Evolutionary conservation across 2,329 filamentous ascomycete species (phyloP), one percentile per base, ranked within the genome.

Genomic region (Orbilia oligospora): DNA sequence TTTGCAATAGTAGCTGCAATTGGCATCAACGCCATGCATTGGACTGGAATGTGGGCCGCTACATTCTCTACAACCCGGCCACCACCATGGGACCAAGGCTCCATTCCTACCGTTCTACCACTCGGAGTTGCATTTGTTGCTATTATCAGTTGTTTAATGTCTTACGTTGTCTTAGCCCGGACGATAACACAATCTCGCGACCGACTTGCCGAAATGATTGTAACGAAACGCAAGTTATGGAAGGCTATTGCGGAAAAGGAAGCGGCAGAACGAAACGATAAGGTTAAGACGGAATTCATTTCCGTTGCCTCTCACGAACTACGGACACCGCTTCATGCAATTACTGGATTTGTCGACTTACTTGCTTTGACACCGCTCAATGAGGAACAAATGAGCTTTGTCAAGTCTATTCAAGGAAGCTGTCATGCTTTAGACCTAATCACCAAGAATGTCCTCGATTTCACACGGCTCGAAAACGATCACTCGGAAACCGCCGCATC

Each of bases 251-350:
- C 76, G 0, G 76, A 79, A 24, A 79, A 79, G 58, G 76, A 79
- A 38, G 76, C 76, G n/a, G 76, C 76, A 3, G 76, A 79, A 58
- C 55, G 58, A 10, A 79, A 75, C 0, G 85, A 87, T 38, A 86
- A 85, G 58, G 88, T 88, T 48, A 90, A 90, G 81, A 87, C 87
- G 0, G 88, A 90, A 73, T 87, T 90, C 48, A 86, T 91, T 4
- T 87, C 88, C 0, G 89, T 87, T 0, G 86, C 91, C 3, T 89
- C 87, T 3, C 89, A 91, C 81, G 89, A 91, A 81, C 83, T 91
- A 14, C 86, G 89, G 3, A 89, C 87, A 0, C 89, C 89, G 0
- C 84, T 91, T 0, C 89, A 91, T 70, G 90, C 89, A 1, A 87
- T 91, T 27, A 83, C 91, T 0, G 86, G 88, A 0, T 88, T 85